Evolutionary conservation across 306 rosid species (phyloP), one percentile per base, ranked within the genome.

Genomic region (Prunus mume): DNA sequence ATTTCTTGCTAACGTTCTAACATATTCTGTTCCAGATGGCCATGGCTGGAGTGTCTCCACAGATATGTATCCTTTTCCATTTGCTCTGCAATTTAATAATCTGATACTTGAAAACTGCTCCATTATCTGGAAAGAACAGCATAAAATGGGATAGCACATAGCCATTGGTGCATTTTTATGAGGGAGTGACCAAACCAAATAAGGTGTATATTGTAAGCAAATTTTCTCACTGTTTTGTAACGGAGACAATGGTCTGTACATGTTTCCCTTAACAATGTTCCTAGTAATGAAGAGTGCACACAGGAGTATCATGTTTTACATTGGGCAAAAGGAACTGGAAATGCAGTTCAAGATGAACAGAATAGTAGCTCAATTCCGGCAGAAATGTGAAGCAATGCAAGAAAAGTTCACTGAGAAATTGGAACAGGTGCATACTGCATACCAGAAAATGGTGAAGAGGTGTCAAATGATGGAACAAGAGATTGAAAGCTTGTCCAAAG

Each of bases 381-480:
- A 96, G 90, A 96, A 90, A 85, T 96, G 93, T 83, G 98, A 96
- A 86, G 84, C 78, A 75, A 86, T 92, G 93, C 98, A 96, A 85
- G 99, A 92, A 73, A 93, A 89, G 85, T 93, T 87, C 80, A 88
- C 90, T 32, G 98, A 96, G 83, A 93, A 93, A 85, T 77, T 96
- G 75, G 97, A 96, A 81, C 97, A 93, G 85, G 84, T 91, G 74
- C 97, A 96, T 79, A 74, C 92, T 68, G 96, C 96, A 61, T 96
- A 90, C 85, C 98, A 91, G 88, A 96, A 96, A 82, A 85, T 88
- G 93, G 89, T 89, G 46, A 96, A 96, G 83, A 89, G 84, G 84
- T 88, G 97, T 79, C 97, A 92, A 87, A 88, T 90, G 84, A 83
- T 96, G 97, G 96, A 91, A 68, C 98, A 91, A 84, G 97, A 92